Evolutionary conservation across 2,329 filamentous ascomycete species (phyloP).

Genomic region (Chrysosporium queenslandicum): DNA sequence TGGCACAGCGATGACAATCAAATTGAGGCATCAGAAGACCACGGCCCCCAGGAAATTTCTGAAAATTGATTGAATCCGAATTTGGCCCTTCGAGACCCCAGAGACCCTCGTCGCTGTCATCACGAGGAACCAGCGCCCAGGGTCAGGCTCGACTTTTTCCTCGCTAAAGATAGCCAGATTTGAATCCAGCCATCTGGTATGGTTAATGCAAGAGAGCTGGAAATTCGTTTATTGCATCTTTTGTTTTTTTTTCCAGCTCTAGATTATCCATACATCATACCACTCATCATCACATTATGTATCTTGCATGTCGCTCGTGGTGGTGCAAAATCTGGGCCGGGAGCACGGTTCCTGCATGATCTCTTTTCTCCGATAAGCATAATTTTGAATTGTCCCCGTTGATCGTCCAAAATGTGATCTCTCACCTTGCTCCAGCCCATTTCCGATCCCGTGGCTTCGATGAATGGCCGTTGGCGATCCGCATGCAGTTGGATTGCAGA

Average conservation of each 20-base stretch:
- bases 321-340: not conserved
- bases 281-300: not conserved
- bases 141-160: not conserved
- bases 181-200: not conserved
- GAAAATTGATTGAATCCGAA: not conserved
- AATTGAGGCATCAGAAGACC: not conserved
- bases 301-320: not conserved
- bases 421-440: not conserved
- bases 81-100: not conserved
- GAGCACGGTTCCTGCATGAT: slow-evolving; percentile 4
- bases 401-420: not conserved
- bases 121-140: not conserved
- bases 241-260: not conserved
- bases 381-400: not conserved
- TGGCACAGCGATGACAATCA: not conserved
- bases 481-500: not conserved
- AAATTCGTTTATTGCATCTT: not conserved
- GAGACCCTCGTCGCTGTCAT: not conserved
- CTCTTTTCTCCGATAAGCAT: slow-evolving; percentile 2
- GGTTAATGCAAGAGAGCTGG: not conserved
- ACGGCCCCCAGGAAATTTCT: not conserved
- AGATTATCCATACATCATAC: not conserved
- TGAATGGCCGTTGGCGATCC: not conserved
- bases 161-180: not conserved
- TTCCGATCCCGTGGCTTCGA: not conserved